Evolutionary conservation across 139 green algal genomes (phyloP), one percentile per base, ranked within the genome.

Genomic region (Microglena sp.): DNA sequence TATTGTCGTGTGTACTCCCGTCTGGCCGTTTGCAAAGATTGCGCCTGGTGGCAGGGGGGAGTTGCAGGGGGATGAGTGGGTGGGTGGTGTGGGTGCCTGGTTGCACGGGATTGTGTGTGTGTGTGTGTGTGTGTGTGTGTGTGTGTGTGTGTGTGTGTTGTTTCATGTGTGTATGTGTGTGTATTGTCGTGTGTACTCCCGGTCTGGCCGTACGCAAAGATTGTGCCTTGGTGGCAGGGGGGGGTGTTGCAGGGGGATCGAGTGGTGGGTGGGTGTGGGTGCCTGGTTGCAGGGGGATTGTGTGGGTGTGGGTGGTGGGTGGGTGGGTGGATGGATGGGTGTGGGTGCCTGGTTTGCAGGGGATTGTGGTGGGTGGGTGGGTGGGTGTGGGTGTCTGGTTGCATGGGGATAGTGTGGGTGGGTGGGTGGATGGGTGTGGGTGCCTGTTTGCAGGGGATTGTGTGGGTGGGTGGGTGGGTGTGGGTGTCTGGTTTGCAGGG

Each of bases 181-280:
- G n/a, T n/a, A n/a, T n/a, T n/a, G n/a, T n/a, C n/a, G n/a, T n/a
- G n/a, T n/a, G n/a, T n/a, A 57, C 78, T 88, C 62, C 86, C 86
- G 0, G 87, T 94, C 72, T 94, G 87, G 33, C 87, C 87, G 53
- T 94, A 94, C 0, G 87, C 87, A 77, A 94, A 94, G 65, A 92
- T 90, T 77, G 50, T 59, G 15, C 50, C 21, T 59, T n/a, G n/a
- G n/a, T n/a, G n/a, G 50, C 6, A 59, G 50, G 15, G 50, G 40
- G 11, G 40, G 11, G 40, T 50, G 40, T 50, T 11, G 15, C 15
- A 24, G 40, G 11, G 40, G 11, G 40, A 24, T 11, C 15, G 40
- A 18, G 40, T 24, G 40, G 40, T 11, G 40, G 40, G 40, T 50
- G 40, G 15, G 40, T 50, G 40, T 50, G 40, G 15, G 40, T 50